Base-by-base conservation (phyloP, 306 rosid genomes). In the Vigna unguiculata region DNA sequence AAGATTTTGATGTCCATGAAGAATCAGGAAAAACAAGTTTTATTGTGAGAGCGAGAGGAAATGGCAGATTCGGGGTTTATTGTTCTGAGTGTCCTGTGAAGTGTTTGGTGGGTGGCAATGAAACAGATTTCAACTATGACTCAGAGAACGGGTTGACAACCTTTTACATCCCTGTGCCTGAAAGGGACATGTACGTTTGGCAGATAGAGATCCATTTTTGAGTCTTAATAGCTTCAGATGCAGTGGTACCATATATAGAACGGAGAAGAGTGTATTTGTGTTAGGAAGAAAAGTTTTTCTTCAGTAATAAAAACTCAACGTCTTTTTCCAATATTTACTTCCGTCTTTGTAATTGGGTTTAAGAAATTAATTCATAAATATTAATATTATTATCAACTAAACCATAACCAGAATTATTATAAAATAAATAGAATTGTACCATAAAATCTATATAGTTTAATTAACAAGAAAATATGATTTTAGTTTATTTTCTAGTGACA, bases 1-100 rank as follows among this genome's bases (percentile, higher is more conserved):
- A 92, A 25, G 55, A 65, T 5, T 64, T 76, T 65, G 32, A 76
- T 38, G 68, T 64, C 30, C 6, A 64, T 12, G 24, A 38, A 30
- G 22, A 59, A 28, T 92, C 82, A 30, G 80, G 76, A 52, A 54
- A 90, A 2, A 86, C 92, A 12, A 84, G 81, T 22, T 64, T 92
- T 57, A 28, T 61, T 54, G 43, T 96, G 46, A 83, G 61, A 74
- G 91, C 84, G 3, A 84, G 96, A 70, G 99, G 98, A 64, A 86
- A 85, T 12, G 98, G 97, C 5, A 83, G 92, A 24, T 88, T 96
- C 12, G 99, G 97, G 9, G 84, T 80, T 2, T 96, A 92, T 86
- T 86, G 82, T 9, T 96, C 98, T 20, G 90, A 86, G 77, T 61
- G 38, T 1, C 97, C 97, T 0, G 59, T 82, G 14, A 86, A 80